phyloP scores from a whole-genome alignment of 148 eudicot genomes.

The Persicaria tinctoria region DNA sequence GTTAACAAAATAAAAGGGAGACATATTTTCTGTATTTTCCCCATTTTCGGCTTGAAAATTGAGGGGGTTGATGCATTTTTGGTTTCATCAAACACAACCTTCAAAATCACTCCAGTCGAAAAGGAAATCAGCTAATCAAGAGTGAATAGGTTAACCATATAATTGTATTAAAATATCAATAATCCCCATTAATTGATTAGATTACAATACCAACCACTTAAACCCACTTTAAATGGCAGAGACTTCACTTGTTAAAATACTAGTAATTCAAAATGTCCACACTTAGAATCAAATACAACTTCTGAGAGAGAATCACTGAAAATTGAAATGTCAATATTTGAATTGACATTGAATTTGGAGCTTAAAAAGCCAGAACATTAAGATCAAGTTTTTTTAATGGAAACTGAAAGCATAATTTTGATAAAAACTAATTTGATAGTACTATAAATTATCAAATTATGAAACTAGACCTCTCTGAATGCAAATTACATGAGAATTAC shows the following conservation, averaged over 20 bases:
- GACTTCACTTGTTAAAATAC: background rate
- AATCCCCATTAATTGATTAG: background rate
- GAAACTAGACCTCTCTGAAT: background rate
- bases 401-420: background rate
- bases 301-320: background rate
- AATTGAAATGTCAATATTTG: background rate
- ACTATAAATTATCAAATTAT: background rate
- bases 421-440: background rate
- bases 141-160: background rate
- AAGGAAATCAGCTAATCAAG: background rate
- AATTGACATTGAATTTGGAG: background rate
- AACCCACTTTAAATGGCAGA: background rate
- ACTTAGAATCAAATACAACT: background rate
- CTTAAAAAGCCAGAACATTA: background rate
- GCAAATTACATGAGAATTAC: background rate
- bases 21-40: background rate
- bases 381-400: background rate
- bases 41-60: background rate
- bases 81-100: background rate
- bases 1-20: background rate
- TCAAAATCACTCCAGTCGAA: background rate
- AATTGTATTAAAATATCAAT: background rate
- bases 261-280: background rate
- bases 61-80: background rate
- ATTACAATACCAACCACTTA: slow-evolving; percentile 1